Evolutionary conservation across 108 stramenopile genomes (phyloP).

Genomic region (Nitzschia putrida): DNA sequence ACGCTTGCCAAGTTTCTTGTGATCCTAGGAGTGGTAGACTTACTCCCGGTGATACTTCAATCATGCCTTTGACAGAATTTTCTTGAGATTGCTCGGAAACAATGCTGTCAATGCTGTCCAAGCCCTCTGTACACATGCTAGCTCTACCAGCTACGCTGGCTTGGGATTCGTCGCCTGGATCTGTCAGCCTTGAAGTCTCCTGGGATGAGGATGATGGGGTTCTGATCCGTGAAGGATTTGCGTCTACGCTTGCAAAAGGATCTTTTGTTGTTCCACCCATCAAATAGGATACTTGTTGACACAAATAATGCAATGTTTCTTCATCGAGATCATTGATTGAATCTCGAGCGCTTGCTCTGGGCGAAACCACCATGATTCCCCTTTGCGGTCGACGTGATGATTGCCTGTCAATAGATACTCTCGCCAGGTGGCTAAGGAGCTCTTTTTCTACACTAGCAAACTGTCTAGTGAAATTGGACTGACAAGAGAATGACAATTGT

Average conservation of each 20-base stretch:
- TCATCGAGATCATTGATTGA: slow-evolving; percentile 1
- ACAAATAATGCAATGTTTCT: background rate
- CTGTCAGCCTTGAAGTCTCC: background rate
- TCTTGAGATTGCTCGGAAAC: background rate
- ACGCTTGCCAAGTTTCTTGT: background rate
- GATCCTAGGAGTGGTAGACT: background rate
- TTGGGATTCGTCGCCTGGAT: background rate
- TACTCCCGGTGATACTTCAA: background rate
- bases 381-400: no score
- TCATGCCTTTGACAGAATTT: background rate
- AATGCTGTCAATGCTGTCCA: background rate
- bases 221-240: background rate
- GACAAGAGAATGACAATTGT: no score
- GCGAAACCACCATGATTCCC: no score
- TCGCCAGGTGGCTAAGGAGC: no score
- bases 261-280: background rate
- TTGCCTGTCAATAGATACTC: no score
- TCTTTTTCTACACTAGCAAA: no score
- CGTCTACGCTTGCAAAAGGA: background rate
- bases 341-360: background rate
- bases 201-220: background rate
- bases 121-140: background rate
- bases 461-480: no score
- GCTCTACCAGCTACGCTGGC: background rate
- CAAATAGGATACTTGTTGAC: background rate